Evolutionary conservation across 352 stramenopile genomes (phyloP), one percentile per base, ranked within the genome.

Genomic region (Globisporangium splendens): DNA sequence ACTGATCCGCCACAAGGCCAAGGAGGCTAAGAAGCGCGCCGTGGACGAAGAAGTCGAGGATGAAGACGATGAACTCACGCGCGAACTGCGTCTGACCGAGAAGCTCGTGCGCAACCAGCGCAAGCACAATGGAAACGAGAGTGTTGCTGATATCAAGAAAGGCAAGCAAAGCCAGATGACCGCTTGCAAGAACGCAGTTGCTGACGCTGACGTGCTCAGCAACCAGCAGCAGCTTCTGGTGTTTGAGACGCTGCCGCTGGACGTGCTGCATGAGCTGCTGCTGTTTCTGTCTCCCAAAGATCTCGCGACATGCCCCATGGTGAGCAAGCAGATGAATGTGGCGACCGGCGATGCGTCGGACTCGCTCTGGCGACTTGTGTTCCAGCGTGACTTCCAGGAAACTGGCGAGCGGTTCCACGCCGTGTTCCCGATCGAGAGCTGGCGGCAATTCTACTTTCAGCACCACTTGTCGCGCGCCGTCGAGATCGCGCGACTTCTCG

Each of bases 401-500:
- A 60, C 62, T 11, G 79, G 79, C 6, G 62, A 77, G 21, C 70
- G 73, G 11, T 91, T 91, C 50, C 47, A 22, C 8, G 66, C 52
- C 0, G 65, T 88, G 28, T 81, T 87, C 54, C 71, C 75, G 10
- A 77, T 78, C 46, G 64, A 82, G 33, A 79, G 66, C 44, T 88
- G 73, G 71, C 72, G 78, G 15, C 75, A 87, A 46, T 90, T 86
- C 52, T 91, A 89, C 66, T 92, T 89, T 43, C 66, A 69, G 17
- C 82, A 92, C 48, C 79, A 78, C 49, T 46, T 87, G 17, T 89
- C 79, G 38, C 75, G 82, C 31, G 71, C 78, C 8, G 71, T 91
- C 33, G 82, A 91, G 58, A 65, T 87, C 13, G 69, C 80, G 42
- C 74, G 76, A 15, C 66, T 88, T 47, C 59, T 89, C 13, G 70